These are phyloP conservation scores for Naganishia friedmannii DNA, from an alignment of 768 basidiomycete genomes.

Conservation along the genomic window DNA sequence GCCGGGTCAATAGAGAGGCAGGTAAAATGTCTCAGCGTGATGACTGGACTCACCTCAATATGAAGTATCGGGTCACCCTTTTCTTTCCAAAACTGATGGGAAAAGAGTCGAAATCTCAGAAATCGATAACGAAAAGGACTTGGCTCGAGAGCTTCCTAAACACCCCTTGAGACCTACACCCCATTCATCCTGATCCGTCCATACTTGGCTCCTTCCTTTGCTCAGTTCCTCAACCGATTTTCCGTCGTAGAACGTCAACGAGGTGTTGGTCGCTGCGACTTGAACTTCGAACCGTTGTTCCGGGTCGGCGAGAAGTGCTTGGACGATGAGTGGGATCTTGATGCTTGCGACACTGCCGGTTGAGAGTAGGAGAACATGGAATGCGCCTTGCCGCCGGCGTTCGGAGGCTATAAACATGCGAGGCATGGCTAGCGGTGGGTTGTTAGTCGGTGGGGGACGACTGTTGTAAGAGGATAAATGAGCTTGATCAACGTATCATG, in stretches of 20 bases:
- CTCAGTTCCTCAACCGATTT: conserved; percentile 56
- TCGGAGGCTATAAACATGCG: conserved; percentile 18
- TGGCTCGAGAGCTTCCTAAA: not conserved
- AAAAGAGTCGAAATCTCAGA: not conserved
- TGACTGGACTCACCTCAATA: conserved; percentile 74
- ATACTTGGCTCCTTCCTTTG: conserved; percentile 50
- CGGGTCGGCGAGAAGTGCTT: conserved; percentile 8
- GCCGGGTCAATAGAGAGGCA: not conserved
- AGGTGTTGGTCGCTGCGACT: conserved; percentile 74
- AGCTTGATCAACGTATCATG: no score
- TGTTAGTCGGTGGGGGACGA: not conserved
- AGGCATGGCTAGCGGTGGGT: not conserved
- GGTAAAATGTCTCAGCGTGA: not conserved
- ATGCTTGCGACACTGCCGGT: conserved; percentile 95
- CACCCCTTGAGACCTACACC: conserved; percentile 60
- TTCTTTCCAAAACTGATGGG: conserved; percentile 63
- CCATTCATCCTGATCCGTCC: conserved; percentile 94
- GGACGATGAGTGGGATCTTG: conserved; percentile 84
- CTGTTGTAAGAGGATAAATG: no score
- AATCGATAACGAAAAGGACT: not conserved
- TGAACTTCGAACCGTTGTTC: conserved; percentile 61
- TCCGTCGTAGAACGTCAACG: conserved; percentile 71
- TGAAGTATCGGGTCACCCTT: conserved; percentile 91
- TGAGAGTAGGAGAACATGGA: conserved; percentile 73
- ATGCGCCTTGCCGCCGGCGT: conserved; percentile 25